Evolutionary conservation across 176 grass and related monocot genomes (phyloP).

Genomic region (Saccharum spontaneum): DNA sequence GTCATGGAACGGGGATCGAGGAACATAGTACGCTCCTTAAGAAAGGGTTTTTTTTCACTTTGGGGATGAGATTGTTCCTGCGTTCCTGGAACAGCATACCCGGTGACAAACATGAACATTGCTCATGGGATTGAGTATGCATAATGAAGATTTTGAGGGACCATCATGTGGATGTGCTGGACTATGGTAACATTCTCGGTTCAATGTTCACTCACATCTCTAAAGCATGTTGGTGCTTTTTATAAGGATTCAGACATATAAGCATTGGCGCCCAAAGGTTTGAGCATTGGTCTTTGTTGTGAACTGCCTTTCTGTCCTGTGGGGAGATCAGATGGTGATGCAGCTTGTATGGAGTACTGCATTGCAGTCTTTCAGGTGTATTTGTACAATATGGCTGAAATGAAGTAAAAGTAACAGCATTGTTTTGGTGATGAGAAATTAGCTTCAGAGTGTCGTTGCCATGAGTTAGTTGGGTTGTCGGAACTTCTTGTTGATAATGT

Average conservation of each 20-base stretch:
- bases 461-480: background rate
- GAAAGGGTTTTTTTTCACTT: background rate
- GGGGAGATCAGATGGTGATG: background rate
- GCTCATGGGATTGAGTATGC: background rate
- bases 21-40: background rate
- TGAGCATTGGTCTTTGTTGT: slow-evolving; percentile 31
- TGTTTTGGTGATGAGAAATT: slow-evolving; percentile 23
- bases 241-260: slow-evolving; percentile 20
- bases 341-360: slow-evolving; percentile 11
- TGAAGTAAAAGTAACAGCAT: slow-evolving; percentile 18
- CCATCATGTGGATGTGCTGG: slow-evolving; percentile 20
- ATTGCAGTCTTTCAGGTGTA: slow-evolving; percentile 21
- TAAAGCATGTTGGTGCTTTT: slow-evolving; percentile 18
- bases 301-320: slow-evolving; percentile 7
- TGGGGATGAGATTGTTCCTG: background rate
- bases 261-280: background rate
- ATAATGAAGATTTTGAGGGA: background rate
- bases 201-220: slow-evolving; percentile 24
- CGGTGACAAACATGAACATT: background rate
- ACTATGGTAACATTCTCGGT: slow-evolving; percentile 1
- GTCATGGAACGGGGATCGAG: background rate
- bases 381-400: slow-evolving; percentile 9
- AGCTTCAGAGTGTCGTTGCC: slow-evolving; percentile 9
- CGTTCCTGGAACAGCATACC: background rate
- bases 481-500: slow-evolving; percentile 32